These are phyloP conservation scores for Vaccinium macrocarpon DNA, from an alignment of 148 eudicot species.

Conservation along the genomic window DNA sequence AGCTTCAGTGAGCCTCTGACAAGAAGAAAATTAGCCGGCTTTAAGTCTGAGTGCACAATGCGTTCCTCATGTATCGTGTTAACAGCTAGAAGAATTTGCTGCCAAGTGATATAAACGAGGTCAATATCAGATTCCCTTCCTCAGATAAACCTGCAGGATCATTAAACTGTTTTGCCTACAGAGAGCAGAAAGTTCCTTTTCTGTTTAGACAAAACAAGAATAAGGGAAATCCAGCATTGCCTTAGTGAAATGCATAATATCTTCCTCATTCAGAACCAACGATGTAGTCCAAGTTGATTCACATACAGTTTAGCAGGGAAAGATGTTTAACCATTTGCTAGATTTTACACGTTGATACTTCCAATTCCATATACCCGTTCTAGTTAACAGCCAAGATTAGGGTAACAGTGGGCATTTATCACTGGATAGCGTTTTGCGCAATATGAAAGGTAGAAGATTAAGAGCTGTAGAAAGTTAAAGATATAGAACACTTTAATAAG, in stretches of 20 bases:
- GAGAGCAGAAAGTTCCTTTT: background rate
- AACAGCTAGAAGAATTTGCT: constrained; percentile 87
- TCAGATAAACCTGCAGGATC: background rate
- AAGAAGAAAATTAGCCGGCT: constrained; percentile 97
- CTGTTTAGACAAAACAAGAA: background rate
- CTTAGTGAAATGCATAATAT: too few relatives aligned
- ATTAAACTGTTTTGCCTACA: background rate
- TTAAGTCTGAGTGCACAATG: constrained; percentile 95
- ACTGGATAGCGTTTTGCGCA: background rate
- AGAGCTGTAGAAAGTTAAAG: background rate
- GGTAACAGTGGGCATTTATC: background rate
- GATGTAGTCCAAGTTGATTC: too few relatives aligned
- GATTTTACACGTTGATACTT: too few relatives aligned
- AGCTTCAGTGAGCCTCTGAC: constrained; percentile 90
- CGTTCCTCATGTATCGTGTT: constrained; percentile 98
- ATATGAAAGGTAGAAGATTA: background rate
- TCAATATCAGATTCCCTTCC: background rate
- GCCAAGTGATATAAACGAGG: constrained; percentile 13
- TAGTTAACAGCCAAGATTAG: background rate
- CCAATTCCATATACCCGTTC: background rate
- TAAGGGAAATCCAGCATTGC: too few relatives aligned
- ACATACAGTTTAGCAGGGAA: too few relatives aligned
- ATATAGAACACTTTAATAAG: too few relatives aligned
- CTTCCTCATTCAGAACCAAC: too few relatives aligned
- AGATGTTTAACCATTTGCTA: too few relatives aligned